These are phyloP conservation scores for Rhodamnia rubescens DNA, from an alignment of 345 rosid species.

Conservation along the genomic window DNA sequence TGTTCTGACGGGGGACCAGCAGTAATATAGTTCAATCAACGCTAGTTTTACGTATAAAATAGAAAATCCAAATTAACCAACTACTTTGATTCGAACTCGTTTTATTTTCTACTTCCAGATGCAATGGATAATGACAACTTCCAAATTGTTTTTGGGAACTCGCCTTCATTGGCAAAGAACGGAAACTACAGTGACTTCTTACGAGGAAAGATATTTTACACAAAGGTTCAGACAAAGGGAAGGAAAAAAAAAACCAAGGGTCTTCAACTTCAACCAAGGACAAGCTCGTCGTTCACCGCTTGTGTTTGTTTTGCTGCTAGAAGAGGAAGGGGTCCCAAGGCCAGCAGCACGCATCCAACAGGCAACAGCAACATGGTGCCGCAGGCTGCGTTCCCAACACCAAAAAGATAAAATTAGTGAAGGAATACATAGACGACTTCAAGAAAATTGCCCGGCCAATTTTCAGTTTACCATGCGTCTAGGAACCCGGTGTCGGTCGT, in stretches of 20 bases:
- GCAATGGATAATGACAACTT: not conserved
- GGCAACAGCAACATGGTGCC: slow-evolving; percentile 67
- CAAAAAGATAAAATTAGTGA: not conserved
- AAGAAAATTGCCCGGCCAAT: not conserved
- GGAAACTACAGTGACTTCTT: not conserved
- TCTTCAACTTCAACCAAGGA: not conserved
- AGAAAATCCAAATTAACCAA: not conserved
- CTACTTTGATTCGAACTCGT: not conserved
- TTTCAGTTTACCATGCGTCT: slow-evolving; percentile 31
- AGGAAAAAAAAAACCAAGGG: not conserved
- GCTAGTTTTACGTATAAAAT: not conserved
- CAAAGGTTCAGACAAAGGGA: not conserved
- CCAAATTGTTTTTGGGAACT: not conserved
- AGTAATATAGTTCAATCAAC: too few relatives aligned
- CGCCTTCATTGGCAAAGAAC: not conserved
- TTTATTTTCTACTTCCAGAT: not conserved
- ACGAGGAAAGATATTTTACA: not conserved
- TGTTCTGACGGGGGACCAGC: too few relatives aligned
- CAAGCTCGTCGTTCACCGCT: not conserved
- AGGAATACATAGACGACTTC: not conserved
- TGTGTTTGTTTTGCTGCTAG: not conserved
- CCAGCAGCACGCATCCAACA: slow-evolving; percentile 52
- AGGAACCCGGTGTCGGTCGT: slow-evolving; percentile 24
- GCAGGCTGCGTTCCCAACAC: slow-evolving; percentile 32
- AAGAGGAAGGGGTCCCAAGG: slow-evolving; percentile 37